These are phyloP conservation scores for Nidularia sp. DNA, from an alignment of 768 basidiomycete species.

Conservation along the genomic window DNA sequence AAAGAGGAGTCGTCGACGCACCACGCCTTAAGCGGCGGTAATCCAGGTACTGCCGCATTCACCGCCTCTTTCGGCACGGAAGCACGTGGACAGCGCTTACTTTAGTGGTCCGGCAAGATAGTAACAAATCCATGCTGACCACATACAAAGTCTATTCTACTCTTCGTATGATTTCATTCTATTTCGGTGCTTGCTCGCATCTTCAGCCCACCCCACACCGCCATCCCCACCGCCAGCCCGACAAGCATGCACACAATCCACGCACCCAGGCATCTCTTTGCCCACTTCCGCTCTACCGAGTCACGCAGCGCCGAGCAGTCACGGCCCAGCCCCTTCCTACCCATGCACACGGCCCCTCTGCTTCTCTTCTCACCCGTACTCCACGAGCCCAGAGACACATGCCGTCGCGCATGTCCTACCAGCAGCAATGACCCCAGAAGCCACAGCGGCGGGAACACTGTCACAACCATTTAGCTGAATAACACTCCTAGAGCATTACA, in stretches of 20 bases:
- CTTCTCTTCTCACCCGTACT: background rate
- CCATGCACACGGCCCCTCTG: background rate
- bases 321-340: background rate
- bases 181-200: background rate
- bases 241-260: background rate
- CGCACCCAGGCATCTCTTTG: background rate
- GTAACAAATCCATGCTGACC: no score
- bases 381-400: no score
- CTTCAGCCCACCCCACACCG: background rate
- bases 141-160: no score
- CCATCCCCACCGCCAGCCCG: background rate
- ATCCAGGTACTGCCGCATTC: no score
- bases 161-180: no score
- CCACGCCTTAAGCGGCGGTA: no score
- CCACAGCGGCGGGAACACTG: slow-evolving; percentile 1
- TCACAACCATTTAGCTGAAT: background rate
- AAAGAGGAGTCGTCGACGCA: no score
- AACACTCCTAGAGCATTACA: background rate
- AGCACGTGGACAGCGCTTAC: no score
- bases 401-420: background rate
- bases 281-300: background rate
- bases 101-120: no score
- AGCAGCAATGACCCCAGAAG: background rate
- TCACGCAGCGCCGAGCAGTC: no score
- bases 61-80: no score